Evolutionary conservation across 805 yeast genomes (phyloP), one percentile per base, ranked within the genome.

Genomic region (Saccharomycopsis sp.): DNA sequence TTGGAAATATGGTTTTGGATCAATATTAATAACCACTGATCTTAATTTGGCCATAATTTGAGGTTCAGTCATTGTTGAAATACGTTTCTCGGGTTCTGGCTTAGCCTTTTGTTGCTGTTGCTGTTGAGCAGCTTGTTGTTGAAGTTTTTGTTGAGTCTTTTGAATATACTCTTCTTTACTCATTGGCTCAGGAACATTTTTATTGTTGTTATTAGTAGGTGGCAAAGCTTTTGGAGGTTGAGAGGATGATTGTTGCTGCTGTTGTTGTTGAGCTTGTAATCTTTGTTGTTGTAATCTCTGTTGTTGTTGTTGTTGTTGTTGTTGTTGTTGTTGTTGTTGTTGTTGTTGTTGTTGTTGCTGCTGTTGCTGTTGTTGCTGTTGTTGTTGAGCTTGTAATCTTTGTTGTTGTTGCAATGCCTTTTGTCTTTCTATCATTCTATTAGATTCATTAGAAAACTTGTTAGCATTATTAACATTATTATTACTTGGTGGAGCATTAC

Each of bases 1-100:
- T 53, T 74, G 74, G 63, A 82, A 83, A 45, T 70, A 70, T 31
- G 86, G 80, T 5, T 85, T 69, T n/a, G 99, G 99, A 61, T 92
- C 95, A 32, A 74, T 70, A 51, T 72, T 75, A 49, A 79, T 76
- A 8, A 92, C 95, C 25, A 88, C 95, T 3, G 85, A 74, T 44
- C 79, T 73, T 49, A 92, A 66, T 53, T 81, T 84, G 30, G 81
- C 76, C 70, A 89, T 72, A 19, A 86, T 71, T 62, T 89, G 96
- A 34, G 84, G 76, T 51, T 89, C 96, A n/a, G 83, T 79, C 73
- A 87, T 66, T 13, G 76, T 68, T 2, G 75, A 62, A 48, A 76
- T 63, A 53, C 83, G 59, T 54, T 66, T 65, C 55, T 74, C 74
- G 4, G 39, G 36, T 35, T 45, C 49, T 17, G 42, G 19, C 10